These are phyloP conservation scores for Hymenoscyphus infarciens DNA, from an alignment of 2,329 filamentous ascomycete species.

Conservation along the genomic window DNA sequence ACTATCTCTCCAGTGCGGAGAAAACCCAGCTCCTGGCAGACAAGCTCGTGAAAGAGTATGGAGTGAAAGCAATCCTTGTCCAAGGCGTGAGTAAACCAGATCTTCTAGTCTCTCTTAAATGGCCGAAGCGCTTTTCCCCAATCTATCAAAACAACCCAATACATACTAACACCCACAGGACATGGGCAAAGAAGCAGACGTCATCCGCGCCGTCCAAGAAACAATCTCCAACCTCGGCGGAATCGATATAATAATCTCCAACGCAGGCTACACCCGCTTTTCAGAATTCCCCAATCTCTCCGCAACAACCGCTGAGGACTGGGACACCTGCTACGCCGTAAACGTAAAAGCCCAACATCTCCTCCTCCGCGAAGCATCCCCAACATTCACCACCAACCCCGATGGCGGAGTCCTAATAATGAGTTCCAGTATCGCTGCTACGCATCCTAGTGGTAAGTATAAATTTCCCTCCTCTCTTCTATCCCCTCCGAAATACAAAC, in stretches of 20 bases:
- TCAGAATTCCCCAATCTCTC: conserved; percentile 26
- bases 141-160: no score
- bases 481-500: conserved; percentile 34
- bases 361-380: conserved; percentile 50
- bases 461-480: conserved; percentile 31
- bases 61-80: conserved; percentile 51
- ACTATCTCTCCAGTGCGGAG: conserved; percentile 57
- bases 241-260: conserved; percentile 44
- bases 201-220: conserved; percentile 49
- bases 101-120: neutral
- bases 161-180: conserved; percentile 39
- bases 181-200: conserved; percentile 52
- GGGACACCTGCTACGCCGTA: conserved; percentile 56
- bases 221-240: conserved; percentile 56
- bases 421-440: conserved; percentile 61
- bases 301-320: conserved; percentile 40
- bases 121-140: neutral
- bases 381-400: conserved; percentile 33
- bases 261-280: conserved; percentile 33
- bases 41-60: conserved; percentile 45
- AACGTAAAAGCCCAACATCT: conserved; percentile 62
- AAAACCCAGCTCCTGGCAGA: conserved; percentile 51
- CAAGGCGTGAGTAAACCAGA: conserved; percentile 40
- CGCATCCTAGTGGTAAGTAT: conserved; percentile 55
- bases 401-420: conserved; percentile 55